phyloP scores from a whole-genome alignment of 345 rosid species.

The Gossypium herbaceum region DNA sequence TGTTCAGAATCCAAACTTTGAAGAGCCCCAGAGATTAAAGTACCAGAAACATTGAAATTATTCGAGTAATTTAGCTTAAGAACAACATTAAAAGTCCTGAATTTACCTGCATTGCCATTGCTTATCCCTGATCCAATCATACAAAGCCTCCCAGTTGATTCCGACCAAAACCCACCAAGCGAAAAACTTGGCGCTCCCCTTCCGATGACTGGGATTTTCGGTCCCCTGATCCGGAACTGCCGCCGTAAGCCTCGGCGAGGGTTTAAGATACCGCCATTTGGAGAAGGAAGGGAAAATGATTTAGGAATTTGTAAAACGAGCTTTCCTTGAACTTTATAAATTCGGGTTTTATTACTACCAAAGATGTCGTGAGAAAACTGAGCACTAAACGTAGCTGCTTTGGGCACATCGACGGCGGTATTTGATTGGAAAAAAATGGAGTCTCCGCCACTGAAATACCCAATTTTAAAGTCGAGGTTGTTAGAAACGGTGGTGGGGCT shows the following conservation, averaged over 20 bases:
- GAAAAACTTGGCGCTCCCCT: conserved; percentile 31
- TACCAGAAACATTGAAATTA: conserved; percentile 39
- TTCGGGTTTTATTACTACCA: conserved; percentile 13
- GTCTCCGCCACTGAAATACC: conserved; percentile 55
- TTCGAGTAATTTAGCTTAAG: conserved; percentile 58
- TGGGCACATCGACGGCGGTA: conserved; percentile 14
- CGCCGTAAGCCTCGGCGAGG: conserved; percentile 33
- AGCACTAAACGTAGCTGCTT: conserved; percentile 30
- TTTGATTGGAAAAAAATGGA: conserved; percentile 22
- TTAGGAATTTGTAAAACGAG: conserved; percentile 33
- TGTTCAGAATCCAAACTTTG: conserved; percentile 38
- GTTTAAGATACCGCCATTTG: conserved; percentile 11
- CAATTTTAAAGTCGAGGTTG: conserved; percentile 30
- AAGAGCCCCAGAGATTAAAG: conserved; percentile 58
- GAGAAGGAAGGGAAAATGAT: conserved; percentile 19
- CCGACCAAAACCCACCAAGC: conserved; percentile 68
- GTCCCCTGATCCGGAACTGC: conserved; percentile 43
- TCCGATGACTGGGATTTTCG: conserved; percentile 37
- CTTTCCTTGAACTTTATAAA: conserved; percentile 35
- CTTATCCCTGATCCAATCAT: conserved; percentile 70
- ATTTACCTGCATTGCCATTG: conserved; percentile 27
- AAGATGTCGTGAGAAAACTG: conserved; percentile 14
- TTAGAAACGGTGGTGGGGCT: background rate
- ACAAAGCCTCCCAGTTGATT: conserved; percentile 68
- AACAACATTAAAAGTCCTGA: conserved; percentile 35